Conservation (phyloP, 345 rosid genomes). For the Rhizophora apiculata region DNA sequence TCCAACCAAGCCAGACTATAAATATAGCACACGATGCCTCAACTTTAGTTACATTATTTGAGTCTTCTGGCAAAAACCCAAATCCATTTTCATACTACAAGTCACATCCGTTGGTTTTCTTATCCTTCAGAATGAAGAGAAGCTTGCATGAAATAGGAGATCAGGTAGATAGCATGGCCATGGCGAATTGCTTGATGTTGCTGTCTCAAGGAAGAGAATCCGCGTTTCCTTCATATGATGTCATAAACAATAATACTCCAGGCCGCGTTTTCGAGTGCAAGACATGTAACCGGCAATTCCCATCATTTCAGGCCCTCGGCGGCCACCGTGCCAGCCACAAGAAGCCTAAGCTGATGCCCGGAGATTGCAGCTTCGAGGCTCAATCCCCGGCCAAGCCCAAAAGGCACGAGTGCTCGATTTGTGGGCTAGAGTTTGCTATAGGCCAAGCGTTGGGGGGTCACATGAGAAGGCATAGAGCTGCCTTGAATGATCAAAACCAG, state of each 20-base stretch:
- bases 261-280: slow-evolving; percentile 64
- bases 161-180: slow-evolving; percentile 33
- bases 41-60: not conserved
- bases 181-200: slow-evolving; percentile 59
- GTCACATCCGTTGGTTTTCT: not conserved
- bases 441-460: slow-evolving; percentile 74
- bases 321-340: slow-evolving; percentile 76
- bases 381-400: slow-evolving; percentile 36
- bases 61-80: not conserved
- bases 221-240: slow-evolving; percentile 5
- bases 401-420: slow-evolving; percentile 79
- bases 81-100: not conserved
- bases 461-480: slow-evolving; percentile 59
- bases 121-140: slow-evolving; percentile 45
- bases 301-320: slow-evolving; percentile 63
- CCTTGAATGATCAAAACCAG: slow-evolving; percentile 16
- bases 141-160: slow-evolving; percentile 20
- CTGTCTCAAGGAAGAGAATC: slow-evolving; percentile 32
- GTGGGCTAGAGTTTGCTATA: slow-evolving; percentile 77
- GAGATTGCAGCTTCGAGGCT: slow-evolving; percentile 12
- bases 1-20: slow-evolving; percentile 13
- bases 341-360: slow-evolving; percentile 38
- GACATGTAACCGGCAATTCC: slow-evolving; percentile 56
- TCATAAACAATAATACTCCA: not conserved
- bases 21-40: slow-evolving; percentile 4